phyloP scores from a whole-genome alignment of 192 early-diverging fungal genomes.

The Coemansia sp. region DNA sequence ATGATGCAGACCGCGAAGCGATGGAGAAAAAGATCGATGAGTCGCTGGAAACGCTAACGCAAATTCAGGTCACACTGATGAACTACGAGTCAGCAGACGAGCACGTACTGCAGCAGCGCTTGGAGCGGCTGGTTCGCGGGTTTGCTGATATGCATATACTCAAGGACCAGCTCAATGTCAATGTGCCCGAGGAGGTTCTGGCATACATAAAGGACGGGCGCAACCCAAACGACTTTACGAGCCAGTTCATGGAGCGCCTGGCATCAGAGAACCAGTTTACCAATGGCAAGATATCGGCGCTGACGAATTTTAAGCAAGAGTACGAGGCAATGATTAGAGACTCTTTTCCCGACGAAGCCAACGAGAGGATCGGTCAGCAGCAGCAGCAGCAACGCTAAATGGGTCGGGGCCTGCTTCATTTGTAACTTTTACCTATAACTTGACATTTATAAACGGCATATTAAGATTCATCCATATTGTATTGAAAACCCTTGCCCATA shows the following conservation, averaged over 20 bases:
- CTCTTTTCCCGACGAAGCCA: slow-evolving; percentile 43
- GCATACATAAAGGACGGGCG: slow-evolving; percentile 39
- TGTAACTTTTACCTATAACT: not conserved
- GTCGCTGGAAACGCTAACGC: slow-evolving; percentile 44
- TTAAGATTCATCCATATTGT: not conserved
- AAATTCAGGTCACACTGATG: slow-evolving; percentile 38
- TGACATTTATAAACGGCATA: not conserved
- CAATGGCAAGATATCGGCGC: slow-evolving; percentile 48
- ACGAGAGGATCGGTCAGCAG: slow-evolving; percentile 15
- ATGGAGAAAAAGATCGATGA: slow-evolving; percentile 40
- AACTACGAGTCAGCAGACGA: slow-evolving; percentile 49
- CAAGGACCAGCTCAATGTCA: slow-evolving; percentile 37
- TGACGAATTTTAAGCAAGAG: slow-evolving; percentile 50
- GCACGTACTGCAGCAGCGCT: slow-evolving; percentile 38
- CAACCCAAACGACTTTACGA: slow-evolving; percentile 54
- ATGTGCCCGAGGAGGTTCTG: slow-evolving; percentile 39
- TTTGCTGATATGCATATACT: slow-evolving; percentile 36
- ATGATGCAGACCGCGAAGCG: slow-evolving; percentile 25
- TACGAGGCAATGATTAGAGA: slow-evolving; percentile 40
- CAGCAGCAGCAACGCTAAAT: not conserved
- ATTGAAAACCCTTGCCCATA: not conserved
- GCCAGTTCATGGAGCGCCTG: slow-evolving; percentile 50
- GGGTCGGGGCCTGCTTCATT: not conserved
- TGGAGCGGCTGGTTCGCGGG: slow-evolving; percentile 37
- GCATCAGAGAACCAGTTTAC: slow-evolving; percentile 54